A percentile compares a stretch with the other conserved stretches of the same genome.
Evolutionary conservation across 768 basidiomycete species (phyloP).

Genomic region (Chlorophyllum brunneum): DNA sequence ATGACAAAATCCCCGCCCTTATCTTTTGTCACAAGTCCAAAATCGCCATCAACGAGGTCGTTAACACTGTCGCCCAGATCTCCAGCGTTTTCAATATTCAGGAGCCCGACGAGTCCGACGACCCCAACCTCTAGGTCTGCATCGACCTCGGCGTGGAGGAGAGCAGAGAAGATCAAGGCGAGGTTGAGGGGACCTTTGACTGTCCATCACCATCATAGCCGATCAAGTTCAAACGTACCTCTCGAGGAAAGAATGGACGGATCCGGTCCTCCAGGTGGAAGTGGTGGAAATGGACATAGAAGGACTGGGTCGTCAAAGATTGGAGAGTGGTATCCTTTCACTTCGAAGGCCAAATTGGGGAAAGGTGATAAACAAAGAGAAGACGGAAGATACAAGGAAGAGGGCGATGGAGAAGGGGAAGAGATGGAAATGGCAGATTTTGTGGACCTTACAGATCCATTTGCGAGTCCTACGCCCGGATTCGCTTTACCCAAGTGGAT

Average conservation of each 20-base stretch:
- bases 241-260: background rate
- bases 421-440: conserved; percentile 5
- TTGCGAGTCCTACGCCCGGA: conserved; percentile 11
- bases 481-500: conserved; percentile 5
- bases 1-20: background rate
- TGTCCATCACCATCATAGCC: background rate
- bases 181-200: conserved; percentile 4
- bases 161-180: conserved; percentile 3
- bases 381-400: background rate
- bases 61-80: background rate
- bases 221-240: background rate
- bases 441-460: conserved; percentile 11
- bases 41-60: background rate
- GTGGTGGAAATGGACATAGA: background rate
- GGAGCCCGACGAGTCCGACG: background rate
- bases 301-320: conserved; percentile 4
- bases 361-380: background rate
- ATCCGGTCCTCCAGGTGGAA: background rate
- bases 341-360: background rate
- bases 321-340: conserved; percentile 8
- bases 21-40: background rate
- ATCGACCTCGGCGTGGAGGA: background rate
- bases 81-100: background rate
- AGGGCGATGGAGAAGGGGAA: background rate
- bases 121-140: background rate